Evolutionary conservation across 371 early-diverging fungal species (phyloP), one percentile per base, ranked within the genome.

Genomic region (Rhizopus sp.): DNA sequence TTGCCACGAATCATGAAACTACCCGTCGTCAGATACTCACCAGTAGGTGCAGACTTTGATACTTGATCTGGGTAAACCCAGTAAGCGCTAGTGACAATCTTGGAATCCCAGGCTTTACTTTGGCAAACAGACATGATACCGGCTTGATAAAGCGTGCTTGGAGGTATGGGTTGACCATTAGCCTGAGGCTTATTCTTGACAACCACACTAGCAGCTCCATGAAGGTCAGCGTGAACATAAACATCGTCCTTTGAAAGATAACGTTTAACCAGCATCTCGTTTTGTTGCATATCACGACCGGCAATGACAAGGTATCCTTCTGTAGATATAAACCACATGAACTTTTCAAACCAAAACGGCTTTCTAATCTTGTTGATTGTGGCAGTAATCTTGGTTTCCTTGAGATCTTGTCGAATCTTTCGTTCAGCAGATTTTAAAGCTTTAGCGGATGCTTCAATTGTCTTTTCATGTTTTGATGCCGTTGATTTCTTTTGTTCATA

Each of bases 311-410:
- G 73, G 62, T 91, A 91, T 51, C 93, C 93, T 63, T 99, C 99
- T 0, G 95, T 91, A 4, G 93, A 89, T 32, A 99, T 82, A 67
- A 97, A 99, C 98, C 99, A 99, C 48, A 92, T 62, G 64, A 98
- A 99, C 81, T 98, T 98, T 73, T 99, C 99, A 81, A 99, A 99
- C 99, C 99, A 99, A 47, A 88, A 93, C 3, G 93, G 90, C 59
- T 94, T 95, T 62, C 99, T 92, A 45, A 89, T 86, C 66, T 91
- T 88, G 53, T 82, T 87, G 60, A 94, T 93, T 13, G 87, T 77
- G 0, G 89, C 83, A 5, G 87, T 89, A 23, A 86, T 87, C 57
- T 84, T 86, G 52, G 79, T 82, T 39, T 88, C 83, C 57, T 90
- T 85, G 31, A 95, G 68, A 54, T 96, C 94, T 41, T 87, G 78